Conservation (phyloP, 768 basidiomycete species). For the Pleurotus salmoneostramineus region DNA sequence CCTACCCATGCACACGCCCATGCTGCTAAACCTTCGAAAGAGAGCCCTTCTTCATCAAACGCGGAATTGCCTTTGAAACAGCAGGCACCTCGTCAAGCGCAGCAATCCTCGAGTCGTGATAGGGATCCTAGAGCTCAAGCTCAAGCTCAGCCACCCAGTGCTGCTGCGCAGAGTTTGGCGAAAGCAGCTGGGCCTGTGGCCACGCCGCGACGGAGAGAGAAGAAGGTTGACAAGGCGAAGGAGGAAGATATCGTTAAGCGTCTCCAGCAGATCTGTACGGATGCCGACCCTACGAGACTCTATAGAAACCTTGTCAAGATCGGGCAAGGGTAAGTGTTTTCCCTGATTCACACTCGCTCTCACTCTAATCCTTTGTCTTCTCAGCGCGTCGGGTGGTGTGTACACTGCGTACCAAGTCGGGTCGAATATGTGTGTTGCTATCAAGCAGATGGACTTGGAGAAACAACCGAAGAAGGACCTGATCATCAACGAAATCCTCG, state of each 20-base stretch:
- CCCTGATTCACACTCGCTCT: background rate
- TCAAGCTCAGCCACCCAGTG: constrained; percentile 50
- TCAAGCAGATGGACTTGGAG: constrained; percentile 99
- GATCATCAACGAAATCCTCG: constrained; percentile 99
- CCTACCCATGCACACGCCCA: constrained; percentile 4
- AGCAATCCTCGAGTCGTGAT: constrained; percentile 23
- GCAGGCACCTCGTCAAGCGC: constrained; percentile 11
- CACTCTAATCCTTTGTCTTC: no score
- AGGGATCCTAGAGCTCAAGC: constrained; percentile 33
- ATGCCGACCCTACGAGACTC: constrained; percentile 92
- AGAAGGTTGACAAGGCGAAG: constrained; percentile 78
- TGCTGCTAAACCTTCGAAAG: background rate
- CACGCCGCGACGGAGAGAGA: constrained; percentile 82
- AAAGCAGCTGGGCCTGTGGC: constrained; percentile 59
- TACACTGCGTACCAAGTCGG: constrained; percentile 98
- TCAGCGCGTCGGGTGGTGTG: constrained; percentile 92
- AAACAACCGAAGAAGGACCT: constrained; percentile 99
- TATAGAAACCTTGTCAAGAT: constrained; percentile 95
- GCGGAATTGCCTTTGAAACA: constrained; percentile 49
- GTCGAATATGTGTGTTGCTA: constrained; percentile 90
- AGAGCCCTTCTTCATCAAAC: constrained; percentile 46
- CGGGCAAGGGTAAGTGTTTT: constrained; percentile 81
- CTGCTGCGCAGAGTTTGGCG: constrained; percentile 62
- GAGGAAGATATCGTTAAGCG: constrained; percentile 90
- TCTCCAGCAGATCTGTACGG: constrained; percentile 91